Conservation (phyloP, 2,329 filamentous ascomycete genomes). For the Fusarium chlamydosporum region DNA sequence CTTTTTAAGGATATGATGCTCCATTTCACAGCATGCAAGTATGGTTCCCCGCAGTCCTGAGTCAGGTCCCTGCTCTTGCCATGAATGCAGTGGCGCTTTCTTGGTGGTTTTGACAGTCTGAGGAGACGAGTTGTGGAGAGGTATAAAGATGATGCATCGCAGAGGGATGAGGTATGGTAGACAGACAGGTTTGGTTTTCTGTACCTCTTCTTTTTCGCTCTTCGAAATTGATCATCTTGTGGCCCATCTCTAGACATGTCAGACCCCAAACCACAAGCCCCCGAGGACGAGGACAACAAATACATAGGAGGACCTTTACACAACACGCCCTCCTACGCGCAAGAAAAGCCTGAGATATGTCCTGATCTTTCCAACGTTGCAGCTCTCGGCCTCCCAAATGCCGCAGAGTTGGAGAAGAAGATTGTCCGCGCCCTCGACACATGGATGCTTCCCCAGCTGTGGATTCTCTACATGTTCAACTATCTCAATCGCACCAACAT, state of each 20-base stretch:
- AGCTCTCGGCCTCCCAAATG: conserved; percentile 24
- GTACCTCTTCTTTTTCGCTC: conserved; percentile 1
- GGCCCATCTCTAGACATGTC: conserved; percentile 19
- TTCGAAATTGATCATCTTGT: background rate
- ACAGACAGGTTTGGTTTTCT: conserved; percentile 4
- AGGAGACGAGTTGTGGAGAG: background rate
- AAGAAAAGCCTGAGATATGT: conserved; percentile 26
- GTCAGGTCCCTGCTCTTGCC: conserved; percentile 19
- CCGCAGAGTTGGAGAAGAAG: conserved; percentile 32
- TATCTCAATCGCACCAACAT: conserved; percentile 44
- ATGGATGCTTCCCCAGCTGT: conserved; percentile 42
- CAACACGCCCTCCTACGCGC: conserved; percentile 7
- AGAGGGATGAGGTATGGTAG: background rate
- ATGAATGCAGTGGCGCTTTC: conserved; percentile 15
- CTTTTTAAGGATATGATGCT: conserved; percentile 20
- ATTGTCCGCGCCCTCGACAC: conserved; percentile 39
- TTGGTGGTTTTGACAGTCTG: background rate
- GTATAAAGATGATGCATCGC: conserved; percentile 13
- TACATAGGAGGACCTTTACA: conserved; percentile 5
- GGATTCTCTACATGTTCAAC: conserved; percentile 46
- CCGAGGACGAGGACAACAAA: conserved; percentile 12
- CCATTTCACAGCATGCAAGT: conserved; percentile 1
- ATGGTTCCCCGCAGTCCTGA: conserved; percentile 30
- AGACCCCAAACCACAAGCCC: conserved; percentile 18
- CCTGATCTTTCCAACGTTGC: conserved; percentile 38